Evolutionary conservation across 441 rosid genomes (phyloP).

Genomic region (Jatropha podagrica): DNA sequence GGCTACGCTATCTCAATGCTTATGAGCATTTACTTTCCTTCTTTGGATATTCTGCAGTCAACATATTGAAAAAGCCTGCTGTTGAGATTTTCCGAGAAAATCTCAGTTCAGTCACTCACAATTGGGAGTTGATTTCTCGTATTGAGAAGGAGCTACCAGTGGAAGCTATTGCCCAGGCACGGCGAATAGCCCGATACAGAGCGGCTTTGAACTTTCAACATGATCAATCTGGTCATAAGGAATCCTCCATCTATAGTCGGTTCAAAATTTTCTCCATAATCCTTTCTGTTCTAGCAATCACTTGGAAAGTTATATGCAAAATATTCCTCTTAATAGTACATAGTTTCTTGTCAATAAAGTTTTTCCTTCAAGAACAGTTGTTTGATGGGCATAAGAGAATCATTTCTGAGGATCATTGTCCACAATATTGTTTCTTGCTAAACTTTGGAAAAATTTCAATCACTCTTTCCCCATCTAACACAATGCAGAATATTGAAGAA

Average conservation of each 20-base stretch:
- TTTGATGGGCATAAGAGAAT: slow-evolving; percentile 31
- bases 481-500: slow-evolving; percentile 34
- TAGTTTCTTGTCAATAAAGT: slow-evolving; percentile 32
- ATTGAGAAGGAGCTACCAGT: slow-evolving; percentile 75
- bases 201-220: slow-evolving; percentile 38
- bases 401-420: slow-evolving; percentile 35
- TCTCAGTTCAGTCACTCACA: slow-evolving; percentile 46
- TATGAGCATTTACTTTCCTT: slow-evolving; percentile 61
- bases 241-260: slow-evolving; percentile 28
- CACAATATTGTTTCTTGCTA: slow-evolving; percentile 40
- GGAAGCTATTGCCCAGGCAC: slow-evolving; percentile 80
- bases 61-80: slow-evolving; percentile 40
- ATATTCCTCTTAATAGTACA: slow-evolving; percentile 31
- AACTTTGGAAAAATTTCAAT: slow-evolving; percentile 53
- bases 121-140: slow-evolving; percentile 57
- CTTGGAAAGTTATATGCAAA: slow-evolving; percentile 42
- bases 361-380: slow-evolving; percentile 35
- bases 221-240: slow-evolving; percentile 33
- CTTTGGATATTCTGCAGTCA: slow-evolving; percentile 53
- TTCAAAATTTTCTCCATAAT: slow-evolving; percentile 36
- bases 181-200: slow-evolving; percentile 73
- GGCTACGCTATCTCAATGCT: slow-evolving; percentile 70
- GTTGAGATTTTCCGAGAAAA: slow-evolving; percentile 49
- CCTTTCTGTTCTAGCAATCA: slow-evolving; percentile 33
- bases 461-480: slow-evolving; percentile 39